Base-by-base conservation (phyloP, 2,329 filamentous ascomycete species). In the Colletotrichum lupini region DNA sequence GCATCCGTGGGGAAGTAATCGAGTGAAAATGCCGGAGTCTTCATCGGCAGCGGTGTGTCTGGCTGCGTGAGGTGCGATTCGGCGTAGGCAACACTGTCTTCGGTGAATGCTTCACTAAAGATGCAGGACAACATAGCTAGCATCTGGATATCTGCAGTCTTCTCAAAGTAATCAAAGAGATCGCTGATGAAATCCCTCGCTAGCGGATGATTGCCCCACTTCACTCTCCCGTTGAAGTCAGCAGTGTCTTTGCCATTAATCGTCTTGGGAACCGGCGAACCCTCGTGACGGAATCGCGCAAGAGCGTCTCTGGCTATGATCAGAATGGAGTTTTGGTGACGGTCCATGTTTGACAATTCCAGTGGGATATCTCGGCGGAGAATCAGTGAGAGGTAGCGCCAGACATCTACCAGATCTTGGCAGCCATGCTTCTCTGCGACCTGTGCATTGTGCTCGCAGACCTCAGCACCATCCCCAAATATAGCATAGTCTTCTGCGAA, bases 401-500 rank as follows among this genome's bases (percentile, higher is more conserved):
- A 99, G 7, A 97, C 90, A 76, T 95, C 91, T 30, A 93, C 92
- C 35, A 97, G 83, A 75, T 98, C 94, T 16, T 86, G 81, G 75
- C 91, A 89, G 5, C 92, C 94, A 76, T 93, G 88, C 75, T 90
- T 92, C 76, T 91, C 88, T 9, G 96, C 95, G 58, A 97, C 91
- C 1, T 84, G 83, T 9, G 95, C 94, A 81, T 99, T 99, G 78
- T 97, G 93, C 57, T 90, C 87, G 81, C 96, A 98, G 4, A 98
- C 91, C 49, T 93, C 89, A n/a, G 91, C 89, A 1, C 93, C 93
- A 74, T 95, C 91, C 4, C 95, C 95, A 80, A 97, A 95, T 16
- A 98, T 93, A 28, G 89, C 89, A 82, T 98, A 99, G 76, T 93
- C 90, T 70, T 91, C 86, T 2, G 95, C 97, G 74, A 98, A 88